These are phyloP conservation scores for Malbranchea zuffiana DNA, from an alignment of 2,329 filamentous ascomycete genomes.

Conservation along the genomic window DNA sequence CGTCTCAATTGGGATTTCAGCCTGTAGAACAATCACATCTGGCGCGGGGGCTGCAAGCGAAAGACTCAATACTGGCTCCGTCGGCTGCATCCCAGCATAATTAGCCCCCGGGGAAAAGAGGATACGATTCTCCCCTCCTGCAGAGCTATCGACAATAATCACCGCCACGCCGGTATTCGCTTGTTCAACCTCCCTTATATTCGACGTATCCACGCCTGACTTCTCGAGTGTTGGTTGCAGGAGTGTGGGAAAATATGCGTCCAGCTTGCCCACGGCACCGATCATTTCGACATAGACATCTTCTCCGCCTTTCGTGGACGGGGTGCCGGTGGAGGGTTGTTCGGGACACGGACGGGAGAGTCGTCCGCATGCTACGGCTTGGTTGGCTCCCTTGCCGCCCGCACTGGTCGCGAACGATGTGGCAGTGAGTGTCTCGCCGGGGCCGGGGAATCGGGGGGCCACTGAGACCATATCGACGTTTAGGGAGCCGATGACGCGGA, in stretches of 20 bases:
- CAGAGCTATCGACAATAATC: slow-evolving; percentile 62
- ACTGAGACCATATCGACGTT: slow-evolving; percentile 90
- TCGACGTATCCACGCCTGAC: slow-evolving; percentile 52
- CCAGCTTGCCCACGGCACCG: slow-evolving; percentile 53
- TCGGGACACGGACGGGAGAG: slow-evolving; percentile 50
- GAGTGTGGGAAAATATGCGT: slow-evolving; percentile 53
- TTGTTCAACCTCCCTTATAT: slow-evolving; percentile 38
- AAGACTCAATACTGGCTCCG: slow-evolving; percentile 29
- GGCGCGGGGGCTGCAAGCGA: slow-evolving; percentile 37
- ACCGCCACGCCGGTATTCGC: slow-evolving; percentile 59
- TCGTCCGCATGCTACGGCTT: slow-evolving; percentile 79
- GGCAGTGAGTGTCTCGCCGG: slow-evolving; percentile 79
- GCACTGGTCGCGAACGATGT: slow-evolving; percentile 66
- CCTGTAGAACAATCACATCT: slow-evolving; percentile 61
- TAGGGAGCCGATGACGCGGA: slow-evolving; percentile 82
- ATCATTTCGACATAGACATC: slow-evolving; percentile 53
- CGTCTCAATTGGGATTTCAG: slow-evolving; percentile 61
- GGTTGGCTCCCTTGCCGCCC: slow-evolving; percentile 92
- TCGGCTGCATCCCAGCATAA: slow-evolving; percentile 34
- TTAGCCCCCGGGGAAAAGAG: slow-evolving; percentile 64
- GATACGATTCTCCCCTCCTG: slow-evolving; percentile 63
- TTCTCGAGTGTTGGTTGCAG: slow-evolving; percentile 48
- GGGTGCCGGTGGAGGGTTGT: slow-evolving; percentile 14
- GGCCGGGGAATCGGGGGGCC: slow-evolving; percentile 68
- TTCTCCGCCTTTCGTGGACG: slow-evolving; percentile 16